A percentile compares a stretch with the other conserved stretches of the same genome.
These are phyloP conservation scores for Quercus mongolica DNA, from an alignment of 306 rosid species.

Conservation along the genomic window DNA sequence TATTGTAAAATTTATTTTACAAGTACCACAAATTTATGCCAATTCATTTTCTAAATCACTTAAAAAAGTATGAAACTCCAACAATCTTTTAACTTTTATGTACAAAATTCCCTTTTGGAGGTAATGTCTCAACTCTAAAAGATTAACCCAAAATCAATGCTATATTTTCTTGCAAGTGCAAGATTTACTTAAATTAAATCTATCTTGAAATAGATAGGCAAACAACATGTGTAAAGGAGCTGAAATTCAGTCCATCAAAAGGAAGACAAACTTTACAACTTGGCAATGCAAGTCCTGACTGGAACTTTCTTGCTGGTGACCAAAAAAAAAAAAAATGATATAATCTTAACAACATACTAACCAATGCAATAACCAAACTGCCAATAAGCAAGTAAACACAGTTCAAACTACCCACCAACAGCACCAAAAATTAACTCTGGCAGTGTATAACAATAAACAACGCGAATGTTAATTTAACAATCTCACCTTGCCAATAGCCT, in stretches of 20 bases:
- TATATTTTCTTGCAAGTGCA: neutral
- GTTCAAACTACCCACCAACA: neutral
- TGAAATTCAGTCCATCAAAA: no score
- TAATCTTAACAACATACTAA: no score
- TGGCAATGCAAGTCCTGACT: no score
- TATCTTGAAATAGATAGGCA: neutral
- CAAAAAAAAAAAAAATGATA: no score
- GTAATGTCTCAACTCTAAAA: neutral
- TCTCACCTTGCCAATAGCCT: slow-evolving; percentile 66
- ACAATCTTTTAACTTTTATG: neutral
- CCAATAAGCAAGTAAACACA: no score
- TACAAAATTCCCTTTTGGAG: neutral
- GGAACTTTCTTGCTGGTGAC: no score
- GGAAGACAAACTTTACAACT: no score
- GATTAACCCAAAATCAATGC: neutral
- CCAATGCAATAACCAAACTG: no score
- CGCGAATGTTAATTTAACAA: neutral
- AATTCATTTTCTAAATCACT: no score
- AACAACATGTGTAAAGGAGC: neutral
- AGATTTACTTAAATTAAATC: neutral
- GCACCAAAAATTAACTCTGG: neutral
- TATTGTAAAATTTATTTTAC: no score
- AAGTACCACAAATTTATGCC: no score
- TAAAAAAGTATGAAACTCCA: neutral
- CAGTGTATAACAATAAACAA: neutral